Conservation (phyloP, 768 basidiomycete species). For the Stropharia rugosoannulata region DNA sequence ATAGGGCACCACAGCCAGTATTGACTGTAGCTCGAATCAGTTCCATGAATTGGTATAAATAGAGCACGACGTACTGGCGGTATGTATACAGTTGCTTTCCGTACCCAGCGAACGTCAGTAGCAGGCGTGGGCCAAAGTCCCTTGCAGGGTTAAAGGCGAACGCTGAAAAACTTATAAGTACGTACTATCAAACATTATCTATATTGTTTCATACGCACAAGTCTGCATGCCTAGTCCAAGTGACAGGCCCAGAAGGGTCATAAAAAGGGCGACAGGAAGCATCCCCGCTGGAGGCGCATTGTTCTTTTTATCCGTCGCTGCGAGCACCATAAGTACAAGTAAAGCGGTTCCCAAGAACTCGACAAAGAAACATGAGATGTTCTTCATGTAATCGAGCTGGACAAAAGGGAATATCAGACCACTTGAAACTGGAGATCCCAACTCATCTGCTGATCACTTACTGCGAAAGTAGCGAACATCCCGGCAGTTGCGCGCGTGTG, state of each 20-base stretch:
- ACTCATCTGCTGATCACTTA: conserved; percentile 17
- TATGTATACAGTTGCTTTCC: conserved; percentile 45
- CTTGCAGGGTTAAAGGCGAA: conserved; percentile 71
- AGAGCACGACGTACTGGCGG: conserved; percentile 34
- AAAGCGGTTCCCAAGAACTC: conserved; percentile 59
- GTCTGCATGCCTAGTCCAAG: conserved; percentile 63
- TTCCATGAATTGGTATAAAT: neutral
- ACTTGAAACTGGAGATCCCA: neutral
- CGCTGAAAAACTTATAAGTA: conserved; percentile 27
- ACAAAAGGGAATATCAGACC: no score
- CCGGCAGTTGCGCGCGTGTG: conserved; percentile 56
- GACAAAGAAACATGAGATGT: conserved; percentile 37
- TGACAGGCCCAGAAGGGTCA: conserved; percentile 57
- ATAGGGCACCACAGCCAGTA: conserved; percentile 78
- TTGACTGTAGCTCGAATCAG: conserved; percentile 39
- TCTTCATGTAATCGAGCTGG: conserved; percentile 37
- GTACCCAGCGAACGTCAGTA: conserved; percentile 74
- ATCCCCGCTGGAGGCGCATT: conserved; percentile 47
- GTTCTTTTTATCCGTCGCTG: conserved; percentile 48
- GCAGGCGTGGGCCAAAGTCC: conserved; percentile 65
- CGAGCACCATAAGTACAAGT: conserved; percentile 54
- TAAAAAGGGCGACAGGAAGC: conserved; percentile 53
- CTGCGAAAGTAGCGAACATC: conserved; percentile 62
- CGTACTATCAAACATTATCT: neutral
- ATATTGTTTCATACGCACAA: conserved; percentile 19